Evolutionary conservation across 768 basidiomycete genomes (phyloP).

Genomic region (Suillus plorans): DNA sequence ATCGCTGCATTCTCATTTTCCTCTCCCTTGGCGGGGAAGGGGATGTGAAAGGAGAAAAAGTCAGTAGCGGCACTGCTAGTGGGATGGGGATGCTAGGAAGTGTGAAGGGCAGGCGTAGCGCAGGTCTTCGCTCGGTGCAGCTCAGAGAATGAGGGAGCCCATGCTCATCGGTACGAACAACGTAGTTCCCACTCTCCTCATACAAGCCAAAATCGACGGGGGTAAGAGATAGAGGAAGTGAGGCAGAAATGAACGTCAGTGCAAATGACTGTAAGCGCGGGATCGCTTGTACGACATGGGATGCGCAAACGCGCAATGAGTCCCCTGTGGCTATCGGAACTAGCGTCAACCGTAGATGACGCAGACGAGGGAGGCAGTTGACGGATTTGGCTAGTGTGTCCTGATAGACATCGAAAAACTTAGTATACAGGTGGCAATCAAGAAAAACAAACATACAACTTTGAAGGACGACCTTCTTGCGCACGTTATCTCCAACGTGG

Average conservation of each 20-base stretch:
- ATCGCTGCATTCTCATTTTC: conserved; percentile 24
- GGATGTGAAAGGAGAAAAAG: conserved; percentile 30
- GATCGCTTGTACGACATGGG: conserved; percentile 61
- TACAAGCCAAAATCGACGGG: conserved; percentile 41
- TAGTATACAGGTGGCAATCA: neutral
- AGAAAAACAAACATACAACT: conserved; percentile 44
- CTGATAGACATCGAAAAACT: conserved; percentile 13
- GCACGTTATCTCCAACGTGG: conserved; percentile 64
- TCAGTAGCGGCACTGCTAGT: conserved; percentile 27
- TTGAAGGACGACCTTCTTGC: conserved; percentile 71
- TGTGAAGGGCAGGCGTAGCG: conserved; percentile 28
- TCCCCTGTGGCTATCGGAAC: conserved; percentile 69
- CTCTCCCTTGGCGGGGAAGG: conserved; percentile 22
- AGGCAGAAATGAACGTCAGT: conserved; percentile 63
- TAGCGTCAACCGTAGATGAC: conserved; percentile 59
- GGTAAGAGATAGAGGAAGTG: conserved; percentile 48
- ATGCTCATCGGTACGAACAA: conserved; percentile 59
- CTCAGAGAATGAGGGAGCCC: conserved; percentile 57
- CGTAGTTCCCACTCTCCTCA: conserved; percentile 51
- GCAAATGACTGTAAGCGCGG: conserved; percentile 66
- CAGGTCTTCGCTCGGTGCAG: conserved; percentile 47
- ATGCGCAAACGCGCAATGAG: conserved; percentile 55
- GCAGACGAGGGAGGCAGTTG: conserved; percentile 61
- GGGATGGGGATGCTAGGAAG: conserved; percentile 15
- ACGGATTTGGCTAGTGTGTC: conserved; percentile 57